Evolutionary conservation across 352 stramenopile species (phyloP).

Genomic region (Blastocystis sp.): DNA sequence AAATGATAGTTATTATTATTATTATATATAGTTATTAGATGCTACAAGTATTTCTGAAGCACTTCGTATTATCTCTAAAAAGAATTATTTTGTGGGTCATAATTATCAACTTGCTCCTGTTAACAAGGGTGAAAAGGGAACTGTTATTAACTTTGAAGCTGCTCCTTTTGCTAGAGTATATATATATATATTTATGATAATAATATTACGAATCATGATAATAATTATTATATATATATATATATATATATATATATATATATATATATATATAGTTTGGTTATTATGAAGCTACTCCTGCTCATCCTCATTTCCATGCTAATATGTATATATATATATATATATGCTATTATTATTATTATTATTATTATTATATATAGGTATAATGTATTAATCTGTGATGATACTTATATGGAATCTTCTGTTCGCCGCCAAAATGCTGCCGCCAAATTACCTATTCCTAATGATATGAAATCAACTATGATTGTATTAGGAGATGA

Average conservation of each 20-base stretch:
- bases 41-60: slow-evolving; percentile 14
- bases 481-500: slow-evolving; percentile 34
- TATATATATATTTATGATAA: too few relatives aligned
- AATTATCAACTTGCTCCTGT: slow-evolving; percentile 35
- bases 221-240: too few relatives aligned
- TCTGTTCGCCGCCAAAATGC: slow-evolving; percentile 19
- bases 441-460: slow-evolving; percentile 29
- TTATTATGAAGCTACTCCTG: too few relatives aligned
- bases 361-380: too few relatives aligned
- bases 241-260: background rate
- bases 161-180: slow-evolving; percentile 28
- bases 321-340: too few relatives aligned
- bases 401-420: slow-evolving; percentile 18
- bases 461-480: slow-evolving; percentile 23
- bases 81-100: slow-evolving; percentile 27
- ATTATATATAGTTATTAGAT: slow-evolving; percentile 24
- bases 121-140: slow-evolving; percentile 8
- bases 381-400: slow-evolving; percentile 31
- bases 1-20: too few relatives aligned
- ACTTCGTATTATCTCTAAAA: slow-evolving; percentile 1
- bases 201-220: too few relatives aligned
- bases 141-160: slow-evolving; percentile 20
- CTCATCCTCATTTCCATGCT: too few relatives aligned
- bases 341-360: too few relatives aligned
- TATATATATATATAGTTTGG: background rate